phyloP scores from a whole-genome alignment of 202 grass and related monocot genomes.

The Cymbopogon flexuosus region DNA sequence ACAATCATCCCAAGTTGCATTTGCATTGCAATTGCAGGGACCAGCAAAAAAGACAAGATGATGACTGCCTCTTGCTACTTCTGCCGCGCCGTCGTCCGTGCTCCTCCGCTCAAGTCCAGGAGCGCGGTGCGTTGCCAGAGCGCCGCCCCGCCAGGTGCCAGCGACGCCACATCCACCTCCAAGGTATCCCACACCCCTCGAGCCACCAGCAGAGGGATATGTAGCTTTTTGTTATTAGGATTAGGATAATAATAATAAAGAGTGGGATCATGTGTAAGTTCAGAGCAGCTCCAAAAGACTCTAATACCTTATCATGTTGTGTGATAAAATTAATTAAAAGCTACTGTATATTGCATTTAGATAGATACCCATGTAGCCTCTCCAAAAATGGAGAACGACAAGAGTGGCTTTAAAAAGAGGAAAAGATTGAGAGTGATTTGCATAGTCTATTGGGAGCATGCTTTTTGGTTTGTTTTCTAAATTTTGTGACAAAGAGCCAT shows the following conservation, averaged over 20 bases:
- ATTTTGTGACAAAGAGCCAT: not conserved
- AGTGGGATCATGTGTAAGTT: not conserved
- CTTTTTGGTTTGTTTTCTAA: not conserved
- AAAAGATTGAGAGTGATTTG: not conserved
- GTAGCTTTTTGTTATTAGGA: not conserved
- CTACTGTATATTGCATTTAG: not conserved
- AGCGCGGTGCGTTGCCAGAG: slow-evolving; percentile 20
- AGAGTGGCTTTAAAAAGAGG: not conserved
- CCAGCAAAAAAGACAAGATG: not conserved
- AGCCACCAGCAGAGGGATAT: not conserved
- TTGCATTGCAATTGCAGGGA: not conserved
- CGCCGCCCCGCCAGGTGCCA: not conserved
- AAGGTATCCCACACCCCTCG: slow-evolving; percentile 17
- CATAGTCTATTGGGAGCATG: not conserved
- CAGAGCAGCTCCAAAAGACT: not conserved
- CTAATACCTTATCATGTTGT: not conserved
- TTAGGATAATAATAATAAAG: not conserved
- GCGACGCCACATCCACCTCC: not conserved
- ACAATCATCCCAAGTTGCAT: not conserved
- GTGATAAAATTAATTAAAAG: not conserved
- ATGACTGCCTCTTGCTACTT: slow-evolving; percentile 41
- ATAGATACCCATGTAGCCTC: not conserved
- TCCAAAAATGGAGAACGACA: not conserved
- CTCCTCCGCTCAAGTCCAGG: slow-evolving; percentile 17
- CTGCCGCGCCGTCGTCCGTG: slow-evolving; percentile 12